Base-by-base conservation (phyloP, 192 early-diverging fungal species). In the Lobosporangium transversale region DNA sequence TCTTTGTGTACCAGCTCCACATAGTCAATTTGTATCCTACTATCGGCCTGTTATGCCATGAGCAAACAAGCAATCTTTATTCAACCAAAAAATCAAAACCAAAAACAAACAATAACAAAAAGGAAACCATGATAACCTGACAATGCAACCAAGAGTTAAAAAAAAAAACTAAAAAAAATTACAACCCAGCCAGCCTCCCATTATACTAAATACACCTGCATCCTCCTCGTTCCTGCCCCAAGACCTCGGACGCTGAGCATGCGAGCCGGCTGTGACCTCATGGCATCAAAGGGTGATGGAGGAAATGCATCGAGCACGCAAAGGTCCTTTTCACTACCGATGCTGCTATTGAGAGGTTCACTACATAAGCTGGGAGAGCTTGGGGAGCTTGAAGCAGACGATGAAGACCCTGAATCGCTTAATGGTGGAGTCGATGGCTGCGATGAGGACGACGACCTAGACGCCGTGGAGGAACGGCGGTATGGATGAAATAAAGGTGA, bases 171-270 rank as follows among this genome's bases (percentile, higher is more conserved):
- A 40, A 37, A 55, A 37, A 37, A 37, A 55, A 23, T 21, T 49
- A 37, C 20, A 23, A 40, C 14, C 37, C 37, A 40, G 7, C 8
- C 37, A 40, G 14, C 37, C 14, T 40, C 37, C 14, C 37, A n/a
- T 71, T 30, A 71, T 62, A 71, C 69, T 27, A 71, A 54, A 50
- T 56, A 62, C 14, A 71, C 69, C 21, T 71, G 59, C 69, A 71
- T 71, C 37, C 61, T 53, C 45, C 69, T 62, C 4, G 29, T 29
- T 5, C 60, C 60, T 18, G 52, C 29, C 4, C 69, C 69, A 24
- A 71, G 42, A 36, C 69, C 69, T 50, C 69, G 69, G 2, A 71
- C 69, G 57, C 37, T 62, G 29, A 71, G 69, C 33, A 71, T 57
- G 15, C 69, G 59, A 42, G 69, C 44, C 14, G 54, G 45, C 47